Base-by-base conservation (phyloP, 2,329 filamentous ascomycete species). In the Rutstroemia sp. region DNA sequence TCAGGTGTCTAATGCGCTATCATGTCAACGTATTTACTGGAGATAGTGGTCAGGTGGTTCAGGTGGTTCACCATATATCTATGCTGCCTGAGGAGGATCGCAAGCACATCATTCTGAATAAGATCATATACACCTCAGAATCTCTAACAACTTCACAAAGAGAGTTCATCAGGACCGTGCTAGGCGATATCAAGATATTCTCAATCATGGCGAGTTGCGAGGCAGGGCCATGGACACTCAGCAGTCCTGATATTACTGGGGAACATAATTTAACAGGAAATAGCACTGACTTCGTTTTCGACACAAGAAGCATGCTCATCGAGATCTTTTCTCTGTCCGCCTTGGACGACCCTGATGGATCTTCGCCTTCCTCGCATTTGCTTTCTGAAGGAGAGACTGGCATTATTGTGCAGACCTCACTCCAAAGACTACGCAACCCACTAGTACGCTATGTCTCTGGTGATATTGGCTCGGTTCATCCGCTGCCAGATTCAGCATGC, bases 41-140 rank as follows among this genome's bases (percentile, higher is more conserved):
- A 17, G 47, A 49, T 10, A 34, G 47, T 21, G 36, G 47, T 23
- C 47, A 49, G 17, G 19, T 49, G 19, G 10, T 49, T 38, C 47
- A 49, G 17, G 23, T 34, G 10, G 30, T 38, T 9, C 27, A 23
- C 2, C 30, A 49, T 17, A 49, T 49, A 12, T 49, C 47, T 7
- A n/a, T 6, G 17, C 21, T 49, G 47, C 12, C 30, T 1, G 16
- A 21, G 23, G 47, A 49, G 2, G 17, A 38, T n/a, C 47, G 47
- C 17, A 23, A 38, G 5, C 12, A 34, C 12, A 38, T 49, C 27
- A 16, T 49, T 23, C 8, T 49, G 30, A 38, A 49, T n/a, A 49
- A 49, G 47, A 23, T 49, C 30, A 38, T 49, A 14, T 49, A 49
- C 30, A 49, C 47, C 30, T 49, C 47, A 10, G 47, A 49, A n/a